These are phyloP conservation scores for Oleoguttula mirabilis DNA, from an alignment of 495 filamentous ascomycete species.

Conservation along the genomic window DNA sequence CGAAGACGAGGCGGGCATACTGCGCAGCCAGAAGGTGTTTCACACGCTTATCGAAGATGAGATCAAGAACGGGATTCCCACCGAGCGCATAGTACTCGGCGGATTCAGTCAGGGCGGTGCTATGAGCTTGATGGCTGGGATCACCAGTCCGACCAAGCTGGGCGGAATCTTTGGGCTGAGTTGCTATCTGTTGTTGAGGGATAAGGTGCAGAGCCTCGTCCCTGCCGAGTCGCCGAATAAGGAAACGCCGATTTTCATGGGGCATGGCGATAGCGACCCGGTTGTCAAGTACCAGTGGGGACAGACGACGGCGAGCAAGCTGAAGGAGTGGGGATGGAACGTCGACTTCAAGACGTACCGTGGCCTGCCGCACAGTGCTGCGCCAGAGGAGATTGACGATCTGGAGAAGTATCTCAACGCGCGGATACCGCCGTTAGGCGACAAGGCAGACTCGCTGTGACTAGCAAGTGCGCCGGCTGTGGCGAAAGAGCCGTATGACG, in stretches of 20 bases:
- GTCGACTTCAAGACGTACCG: conserved; percentile 72
- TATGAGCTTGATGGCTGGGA: conserved; percentile 50
- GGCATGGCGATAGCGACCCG: conserved; percentile 63
- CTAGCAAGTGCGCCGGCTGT: not conserved
- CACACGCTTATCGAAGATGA: conserved; percentile 71
- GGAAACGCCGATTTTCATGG: conserved; percentile 76
- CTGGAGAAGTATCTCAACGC: conserved; percentile 63
- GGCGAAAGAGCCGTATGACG: conserved; percentile 17
- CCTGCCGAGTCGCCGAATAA: conserved; percentile 57
- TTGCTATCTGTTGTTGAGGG: conserved; percentile 64
- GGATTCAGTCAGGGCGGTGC: conserved; percentile 54
- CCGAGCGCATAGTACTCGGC: conserved; percentile 75
- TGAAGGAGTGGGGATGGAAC: conserved; percentile 55
- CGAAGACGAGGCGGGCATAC: conserved; percentile 70
- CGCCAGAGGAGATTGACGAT: conserved; percentile 68
- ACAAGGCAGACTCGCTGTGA: conserved; percentile 16
- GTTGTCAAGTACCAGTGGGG: conserved; percentile 62
- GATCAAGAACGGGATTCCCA: conserved; percentile 68
- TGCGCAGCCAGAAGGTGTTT: conserved; percentile 60
- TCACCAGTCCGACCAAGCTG: conserved; percentile 63
- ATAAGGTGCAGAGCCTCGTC: conserved; percentile 54
- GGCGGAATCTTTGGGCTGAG: conserved; percentile 82
- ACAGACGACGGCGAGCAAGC: conserved; percentile 43
- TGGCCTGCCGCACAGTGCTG: conserved; percentile 62
- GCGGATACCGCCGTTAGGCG: conserved; percentile 42